Conservation (phyloP, 228 moss, liverwort and hornwort genomes). For the Sphagnum magellanicum region DNA sequence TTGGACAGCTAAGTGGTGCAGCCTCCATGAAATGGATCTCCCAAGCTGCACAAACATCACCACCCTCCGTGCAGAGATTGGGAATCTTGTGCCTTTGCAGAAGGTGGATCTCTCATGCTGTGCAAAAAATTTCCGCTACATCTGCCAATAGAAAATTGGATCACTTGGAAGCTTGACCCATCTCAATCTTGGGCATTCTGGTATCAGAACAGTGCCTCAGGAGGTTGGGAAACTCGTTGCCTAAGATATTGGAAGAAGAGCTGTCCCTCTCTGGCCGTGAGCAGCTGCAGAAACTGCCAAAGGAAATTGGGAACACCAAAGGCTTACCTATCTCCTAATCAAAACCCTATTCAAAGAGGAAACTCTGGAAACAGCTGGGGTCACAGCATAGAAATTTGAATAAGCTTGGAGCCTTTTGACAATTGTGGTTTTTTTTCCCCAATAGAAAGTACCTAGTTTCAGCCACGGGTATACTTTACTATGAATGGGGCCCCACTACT, state of each 20-base stretch:
- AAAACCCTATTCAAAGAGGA: no score
- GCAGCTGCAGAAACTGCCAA: conserved; percentile 66
- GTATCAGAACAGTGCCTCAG: conserved; percentile 59
- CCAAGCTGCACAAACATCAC: conserved; percentile 86
- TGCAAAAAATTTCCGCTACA: conserved; percentile 68
- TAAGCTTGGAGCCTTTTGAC: no score
- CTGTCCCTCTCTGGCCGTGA: conserved; percentile 74
- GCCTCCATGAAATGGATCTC: conserved; percentile 73
- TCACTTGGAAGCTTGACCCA: conserved; percentile 70
- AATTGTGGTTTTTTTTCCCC: no score
- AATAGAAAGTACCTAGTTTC: no score
- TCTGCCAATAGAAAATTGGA: conserved; percentile 66
- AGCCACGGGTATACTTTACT: no score
- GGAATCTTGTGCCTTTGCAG: conserved; percentile 61
- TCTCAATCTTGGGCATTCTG: conserved; percentile 66
- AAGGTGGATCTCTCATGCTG: conserved; percentile 69
- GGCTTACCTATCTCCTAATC: no score
- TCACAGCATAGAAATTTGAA: no score
- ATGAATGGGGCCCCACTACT: no score
- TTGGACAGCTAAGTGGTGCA: conserved; percentile 55
- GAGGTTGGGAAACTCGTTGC: conserved; percentile 73
- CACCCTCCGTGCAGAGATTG: conserved; percentile 72
- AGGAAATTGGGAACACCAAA: conserved; percentile 44
- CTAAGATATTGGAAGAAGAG: conserved; percentile 31
- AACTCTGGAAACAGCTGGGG: no score